Conservation (phyloP, 2,329 filamentous ascomycete species). For the Aspergillus neotritici region DNA sequence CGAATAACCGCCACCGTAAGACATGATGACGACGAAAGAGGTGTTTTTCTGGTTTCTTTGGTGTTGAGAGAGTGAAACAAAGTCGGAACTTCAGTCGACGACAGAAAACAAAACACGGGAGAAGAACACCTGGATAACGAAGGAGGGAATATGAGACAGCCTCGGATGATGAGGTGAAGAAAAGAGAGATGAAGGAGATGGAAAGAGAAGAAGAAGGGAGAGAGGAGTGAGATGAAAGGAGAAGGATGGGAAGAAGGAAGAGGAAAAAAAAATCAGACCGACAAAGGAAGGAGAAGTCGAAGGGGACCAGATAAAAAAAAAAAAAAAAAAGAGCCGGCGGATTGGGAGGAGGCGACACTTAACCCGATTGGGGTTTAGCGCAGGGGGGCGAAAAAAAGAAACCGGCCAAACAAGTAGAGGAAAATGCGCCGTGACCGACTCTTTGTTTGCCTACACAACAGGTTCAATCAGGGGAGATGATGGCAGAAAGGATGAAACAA, state of each 20-base stretch:
- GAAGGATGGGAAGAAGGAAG: slow-evolving; percentile 15
- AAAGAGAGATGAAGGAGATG: slow-evolving; percentile 1
- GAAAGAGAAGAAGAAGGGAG: slow-evolving; percentile 10
- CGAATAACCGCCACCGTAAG: slow-evolving; percentile 54
- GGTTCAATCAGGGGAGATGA: no score
- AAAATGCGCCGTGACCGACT: neutral
- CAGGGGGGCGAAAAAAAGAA: slow-evolving; percentile 4
- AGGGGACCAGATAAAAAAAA: slow-evolving; percentile 26
- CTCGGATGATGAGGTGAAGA: neutral
- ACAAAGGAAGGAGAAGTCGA: slow-evolving; percentile 17
- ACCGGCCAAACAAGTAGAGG: neutral
- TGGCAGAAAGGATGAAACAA: neutral
- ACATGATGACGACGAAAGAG: slow-evolving; percentile 51
- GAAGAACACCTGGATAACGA: neutral
- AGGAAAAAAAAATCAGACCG: slow-evolving; percentile 16
- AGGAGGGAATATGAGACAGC: neutral
- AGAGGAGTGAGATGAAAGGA: slow-evolving; percentile 18
- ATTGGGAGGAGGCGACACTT: slow-evolving; percentile 23
- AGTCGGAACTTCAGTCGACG: neutral
- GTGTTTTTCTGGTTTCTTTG: neutral
- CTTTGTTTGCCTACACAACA: neutral
- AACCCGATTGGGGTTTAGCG: slow-evolving; percentile 24
- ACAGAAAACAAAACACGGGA: neutral
- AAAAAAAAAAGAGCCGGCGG: slow-evolving; percentile 19
- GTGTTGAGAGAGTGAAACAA: neutral